Evolutionary conservation across 768 basidiomycete genomes (phyloP).

Genomic region (Kockovaella imperatae): DNA sequence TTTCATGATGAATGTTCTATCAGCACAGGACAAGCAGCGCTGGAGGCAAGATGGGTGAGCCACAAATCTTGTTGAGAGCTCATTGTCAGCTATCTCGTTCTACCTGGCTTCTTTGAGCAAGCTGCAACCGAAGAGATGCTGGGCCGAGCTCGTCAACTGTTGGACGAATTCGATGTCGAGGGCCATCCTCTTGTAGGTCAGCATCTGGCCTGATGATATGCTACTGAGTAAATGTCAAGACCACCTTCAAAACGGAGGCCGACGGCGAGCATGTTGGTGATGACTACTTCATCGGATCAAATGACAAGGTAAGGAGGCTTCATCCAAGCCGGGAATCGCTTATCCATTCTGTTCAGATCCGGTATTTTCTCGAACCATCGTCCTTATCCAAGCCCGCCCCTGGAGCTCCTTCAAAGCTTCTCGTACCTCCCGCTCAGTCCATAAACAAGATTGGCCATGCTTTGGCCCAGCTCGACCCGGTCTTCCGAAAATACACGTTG

Average conservation of each 20-base stretch:
- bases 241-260: constrained; percentile 72
- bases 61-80: neutral
- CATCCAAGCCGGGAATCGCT: neutral
- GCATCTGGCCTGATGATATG: neutral
- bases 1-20: constrained; percentile 4
- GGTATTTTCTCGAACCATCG: constrained; percentile 87
- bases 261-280: constrained; percentile 55
- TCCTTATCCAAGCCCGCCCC: constrained; percentile 56
- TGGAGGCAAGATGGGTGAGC: constrained; percentile 22
- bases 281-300: constrained; percentile 83
- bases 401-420: constrained; percentile 57
- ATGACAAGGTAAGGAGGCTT: constrained; percentile 57
- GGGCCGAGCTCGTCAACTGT: constrained; percentile 61
- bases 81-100: constrained; percentile 60
- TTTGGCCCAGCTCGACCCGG: constrained; percentile 74
- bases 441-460: constrained; percentile 80
- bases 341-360: constrained; percentile 49
- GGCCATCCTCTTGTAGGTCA: constrained; percentile 68
- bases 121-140: constrained; percentile 59
- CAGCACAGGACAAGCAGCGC: constrained; percentile 3
- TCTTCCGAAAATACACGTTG: constrained; percentile 69
- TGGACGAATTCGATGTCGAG: constrained; percentile 68
- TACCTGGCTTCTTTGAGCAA: constrained; percentile 63
- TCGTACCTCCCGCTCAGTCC: constrained; percentile 53
- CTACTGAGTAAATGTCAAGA: constrained; percentile 49